Base-by-base conservation (phyloP, 108 stramenopile genomes). In the Ochromonas danica region DNA sequence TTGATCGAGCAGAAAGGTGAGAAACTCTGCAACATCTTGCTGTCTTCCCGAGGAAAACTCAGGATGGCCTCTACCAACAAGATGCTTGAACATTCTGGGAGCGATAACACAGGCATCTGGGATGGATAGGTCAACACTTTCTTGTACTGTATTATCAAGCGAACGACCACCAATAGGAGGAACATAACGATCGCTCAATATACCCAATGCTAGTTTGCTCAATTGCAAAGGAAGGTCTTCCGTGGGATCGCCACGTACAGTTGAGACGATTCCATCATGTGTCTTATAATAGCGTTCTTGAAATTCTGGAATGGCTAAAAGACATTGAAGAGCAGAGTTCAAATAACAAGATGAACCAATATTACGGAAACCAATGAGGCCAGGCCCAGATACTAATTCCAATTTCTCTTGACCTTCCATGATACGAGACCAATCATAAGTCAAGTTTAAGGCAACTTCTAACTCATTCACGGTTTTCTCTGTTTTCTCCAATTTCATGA, bases 301-400 rank as follows among this genome's bases (percentile, higher is more conserved):
- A n/a, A 96, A 70, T 78, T 95, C 95, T 27, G 94, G 89, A 35
- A 97, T 78, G 14, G 81, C 77, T 17, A 90, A 87, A 28, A 97
- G 79, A 61, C 92, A 70, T 88, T 99, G 98, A 14, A 92, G 83
- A 40, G 93, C 93, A 40, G 89, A 90, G 81, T 95, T 97, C 85
- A 96, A 83, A 87, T 99, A 98, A 84, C 98, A 99, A 0, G 93
- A 92, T 82, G 98, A 98, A 0, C 98, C 98, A 25, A 99, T 85
- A 86, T 99, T 99, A 83, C 92, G 90, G 30, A 99, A 86, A 35
- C 98, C 98, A 36, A 94, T 88, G 43, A 88, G 84, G 33, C 94
- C 94, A 31, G 94, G 89, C 14, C 97, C 96, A 33, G 89, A 61
- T 2, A 95, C 3, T 1, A 95, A 92, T 2, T 87, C 82, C 17